Conservation (phyloP, 768 basidiomycete genomes). For the Lactarius tabidus region DNA sequence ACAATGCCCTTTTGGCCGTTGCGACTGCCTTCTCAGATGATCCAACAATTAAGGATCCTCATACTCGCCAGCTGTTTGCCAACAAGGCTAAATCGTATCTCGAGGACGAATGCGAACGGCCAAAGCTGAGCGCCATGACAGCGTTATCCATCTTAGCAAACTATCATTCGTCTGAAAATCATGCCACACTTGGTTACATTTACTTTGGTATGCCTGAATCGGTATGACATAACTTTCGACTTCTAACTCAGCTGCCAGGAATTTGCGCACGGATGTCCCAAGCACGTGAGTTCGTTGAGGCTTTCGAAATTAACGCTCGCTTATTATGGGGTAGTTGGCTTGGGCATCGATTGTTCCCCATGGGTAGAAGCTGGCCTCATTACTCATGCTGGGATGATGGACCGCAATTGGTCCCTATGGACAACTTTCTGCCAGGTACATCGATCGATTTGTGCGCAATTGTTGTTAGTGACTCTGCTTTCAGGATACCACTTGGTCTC, state of each 20-base stretch:
- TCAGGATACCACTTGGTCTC: constrained; percentile 60
- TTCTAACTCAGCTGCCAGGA: constrained; percentile 33
- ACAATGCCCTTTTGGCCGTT: constrained; percentile 57
- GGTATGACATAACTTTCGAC: not conserved
- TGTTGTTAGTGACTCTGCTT: not conserved
- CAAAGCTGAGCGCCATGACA: constrained; percentile 41
- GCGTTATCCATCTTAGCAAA: constrained; percentile 38
- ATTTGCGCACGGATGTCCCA: constrained; percentile 58
- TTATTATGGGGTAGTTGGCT: constrained; percentile 41
- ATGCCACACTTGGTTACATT: constrained; percentile 43
- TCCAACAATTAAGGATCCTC: constrained; percentile 31
- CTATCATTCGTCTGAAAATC: constrained; percentile 38
- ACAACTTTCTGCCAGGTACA: constrained; percentile 51
- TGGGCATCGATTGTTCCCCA: constrained; percentile 52
- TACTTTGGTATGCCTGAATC: constrained; percentile 36
- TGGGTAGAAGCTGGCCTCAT: constrained; percentile 54
- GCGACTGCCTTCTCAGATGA: constrained; percentile 39
- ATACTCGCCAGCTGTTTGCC: constrained; percentile 34
- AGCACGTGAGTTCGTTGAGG: constrained; percentile 43
- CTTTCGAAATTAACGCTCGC: not conserved
- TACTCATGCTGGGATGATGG: constrained; percentile 47
- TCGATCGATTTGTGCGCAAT: not conserved
- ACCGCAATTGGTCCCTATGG: constrained; percentile 61
- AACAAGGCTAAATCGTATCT: constrained; percentile 38
- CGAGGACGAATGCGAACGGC: constrained; percentile 39